Evolutionary conservation across 1,139 yeast species (phyloP), one percentile per base, ranked within the genome.

Genomic region (Yamadazyma sp.): DNA sequence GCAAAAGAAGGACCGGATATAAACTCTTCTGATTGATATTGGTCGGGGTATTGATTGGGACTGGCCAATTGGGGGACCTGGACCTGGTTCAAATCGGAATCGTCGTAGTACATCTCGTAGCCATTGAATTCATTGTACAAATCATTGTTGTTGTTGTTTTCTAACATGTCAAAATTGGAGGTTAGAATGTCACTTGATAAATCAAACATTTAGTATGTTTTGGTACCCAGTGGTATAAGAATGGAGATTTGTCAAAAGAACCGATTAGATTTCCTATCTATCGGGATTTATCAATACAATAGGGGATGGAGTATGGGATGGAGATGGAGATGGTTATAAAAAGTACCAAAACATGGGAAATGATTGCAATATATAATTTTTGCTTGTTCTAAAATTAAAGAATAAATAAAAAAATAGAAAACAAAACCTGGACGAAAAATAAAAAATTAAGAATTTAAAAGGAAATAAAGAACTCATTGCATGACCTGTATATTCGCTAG

Each of bases 81-180:
- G 12, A 15, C 23, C 12, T 16, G 34, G 17, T 24, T 25, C 9
- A 16, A 16, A 8, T 32, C 43, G 9, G 34, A 28, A 17, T 43
- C 46, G 2, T 43, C 46, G 23, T 41, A 36, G 21, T 31, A 30
- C 15, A 35, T 18, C n/a, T 45, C 47, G 26, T 42, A 25, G 7
- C 35, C 39, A 13, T 31, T 20, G 26, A 35, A 35, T 18, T 43
- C 37, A 21, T 38, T 42, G 33, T 45, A 43, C 31, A 39, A 39
- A 16, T 45, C 43, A 36, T 33, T 40, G 33, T 35, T 36, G 33
- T 35, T 36, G 31, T 38, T 44, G 29, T 44, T 40, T 15, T 47
- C 50, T 39, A 43, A 31, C 51, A 47, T 47, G 22, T 47, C 50
- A 45, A 44, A 34, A 31, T 34, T 40, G 18, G 40, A 42, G 23